A percentile compares a stretch with the other conserved stretches of the same genome.
Evolutionary conservation across 768 basidiomycete genomes (phyloP).

Genomic region (Crucibulum laeve): DNA sequence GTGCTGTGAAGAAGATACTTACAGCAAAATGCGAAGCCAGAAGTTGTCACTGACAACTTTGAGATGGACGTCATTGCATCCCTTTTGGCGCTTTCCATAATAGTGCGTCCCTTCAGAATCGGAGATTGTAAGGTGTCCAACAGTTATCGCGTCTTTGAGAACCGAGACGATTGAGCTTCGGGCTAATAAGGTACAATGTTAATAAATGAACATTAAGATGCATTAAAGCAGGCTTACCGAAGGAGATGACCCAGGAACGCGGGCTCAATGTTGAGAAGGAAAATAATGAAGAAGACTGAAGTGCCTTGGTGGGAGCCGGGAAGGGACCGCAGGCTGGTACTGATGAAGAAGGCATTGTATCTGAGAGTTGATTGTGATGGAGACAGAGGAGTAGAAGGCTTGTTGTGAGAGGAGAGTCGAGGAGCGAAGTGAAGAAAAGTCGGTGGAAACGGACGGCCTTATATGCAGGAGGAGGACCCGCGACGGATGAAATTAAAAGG

Average conservation of each 20-base stretch:
- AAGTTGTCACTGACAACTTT: conserved; percentile 57
- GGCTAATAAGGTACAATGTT: conserved; percentile 28
- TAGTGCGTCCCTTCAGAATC: conserved; percentile 57
- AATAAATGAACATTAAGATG: conserved; percentile 6
- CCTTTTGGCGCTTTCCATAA: conserved; percentile 55
- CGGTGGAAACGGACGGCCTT: conserved; percentile 23
- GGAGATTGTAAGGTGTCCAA: conserved; percentile 57
- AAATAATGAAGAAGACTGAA: conserved; percentile 39
- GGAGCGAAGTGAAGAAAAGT: conserved; percentile 23
- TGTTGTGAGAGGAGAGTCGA: conserved; percentile 14
- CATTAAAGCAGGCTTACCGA: conserved; percentile 31
- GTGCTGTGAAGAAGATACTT: conserved; percentile 19
- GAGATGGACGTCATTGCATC: conserved; percentile 57
- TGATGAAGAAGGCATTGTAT: conserved; percentile 34
- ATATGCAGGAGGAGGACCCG: conserved; percentile 24
- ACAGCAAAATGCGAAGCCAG: conserved; percentile 65
- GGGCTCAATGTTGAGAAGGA: conserved; percentile 41
- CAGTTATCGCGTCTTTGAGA: conserved; percentile 51
- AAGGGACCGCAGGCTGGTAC: conserved; percentile 37
- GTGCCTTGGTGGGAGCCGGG: conserved; percentile 35
- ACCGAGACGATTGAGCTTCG: conserved; percentile 57
- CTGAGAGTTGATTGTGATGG: conserved; percentile 9
- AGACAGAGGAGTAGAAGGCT: conserved; percentile 14
- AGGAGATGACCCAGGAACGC: conserved; percentile 42
- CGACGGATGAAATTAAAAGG: conserved; percentile 27